A percentile compares a stretch with the other conserved stretches of the same genome.
Conservation (phyloP, 2,329 filamentous ascomycete species). For the Fusarium sp. region DNA sequence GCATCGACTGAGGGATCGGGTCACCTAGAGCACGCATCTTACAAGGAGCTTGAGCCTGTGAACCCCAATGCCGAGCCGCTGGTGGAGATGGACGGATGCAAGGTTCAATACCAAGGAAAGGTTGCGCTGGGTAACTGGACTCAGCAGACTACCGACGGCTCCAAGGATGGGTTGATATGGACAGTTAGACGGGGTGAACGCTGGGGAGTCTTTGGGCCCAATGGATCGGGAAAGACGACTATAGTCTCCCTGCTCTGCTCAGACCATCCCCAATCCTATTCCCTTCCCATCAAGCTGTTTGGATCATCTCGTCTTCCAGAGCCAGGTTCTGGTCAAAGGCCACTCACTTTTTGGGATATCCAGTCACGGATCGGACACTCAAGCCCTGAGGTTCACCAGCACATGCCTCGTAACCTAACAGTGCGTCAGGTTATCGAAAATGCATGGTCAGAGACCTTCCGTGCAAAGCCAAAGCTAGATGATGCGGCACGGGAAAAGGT, state of each 20-base stretch:
- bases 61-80: conserved; percentile 70
- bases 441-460: conserved; percentile 91
- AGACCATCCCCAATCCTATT: conserved; percentile 95
- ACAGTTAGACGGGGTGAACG: conserved; percentile 83
- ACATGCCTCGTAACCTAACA: conserved; percentile 84
- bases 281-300: conserved; percentile 87
- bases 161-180: conserved; percentile 78
- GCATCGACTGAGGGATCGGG: conserved; percentile 14
- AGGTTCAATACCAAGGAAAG: conserved; percentile 82
- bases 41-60: conserved; percentile 33
- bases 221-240: conserved; percentile 96
- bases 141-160: conserved; percentile 63
- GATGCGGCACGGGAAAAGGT: conserved; percentile 67
- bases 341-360: conserved; percentile 92
- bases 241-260: conserved; percentile 92
- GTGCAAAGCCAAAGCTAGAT: conserved; percentile 74
- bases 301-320: conserved; percentile 83
- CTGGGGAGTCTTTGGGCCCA: conserved; percentile 93
- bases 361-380: conserved; percentile 92
- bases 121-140: conserved; percentile 84
- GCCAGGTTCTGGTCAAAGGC: conserved; percentile 70
- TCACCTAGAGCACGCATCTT: conserved; percentile 13
- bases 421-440: conserved; percentile 82
- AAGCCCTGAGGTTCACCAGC: conserved; percentile 91
- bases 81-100: conserved; percentile 88